Percentiles rank a stretch among this genome's conserved stretches.
These are phyloP conservation scores for Escovopsis sp. DNA, from an alignment of 2,329 filamentous ascomycete genomes.

Conservation along the genomic window DNA sequence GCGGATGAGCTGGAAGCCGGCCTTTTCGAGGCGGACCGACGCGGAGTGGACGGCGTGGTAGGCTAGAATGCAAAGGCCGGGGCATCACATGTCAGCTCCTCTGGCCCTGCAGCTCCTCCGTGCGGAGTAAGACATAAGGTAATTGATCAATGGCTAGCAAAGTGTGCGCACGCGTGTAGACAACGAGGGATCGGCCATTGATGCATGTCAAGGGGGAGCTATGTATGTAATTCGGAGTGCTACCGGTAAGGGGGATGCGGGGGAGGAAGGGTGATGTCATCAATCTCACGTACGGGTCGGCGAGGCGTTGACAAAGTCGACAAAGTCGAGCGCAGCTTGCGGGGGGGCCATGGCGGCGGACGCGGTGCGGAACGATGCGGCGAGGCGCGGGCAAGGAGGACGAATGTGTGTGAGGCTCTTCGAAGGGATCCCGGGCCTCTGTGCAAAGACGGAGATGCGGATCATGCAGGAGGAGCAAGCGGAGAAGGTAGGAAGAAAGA, in stretches of 20 bases:
- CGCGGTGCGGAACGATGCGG: slow-evolving; percentile 10
- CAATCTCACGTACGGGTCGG: slow-evolving; percentile 58
- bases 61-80: slow-evolving; percentile 37
- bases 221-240: too few relatives aligned
- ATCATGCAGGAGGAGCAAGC: slow-evolving; percentile 7
- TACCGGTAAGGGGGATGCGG: too few relatives aligned
- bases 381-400: too few relatives aligned
- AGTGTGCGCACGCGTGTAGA: too few relatives aligned
- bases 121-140: too few relatives aligned
- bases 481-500: too few relatives aligned
- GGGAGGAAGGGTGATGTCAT: neutral
- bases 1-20: slow-evolving; percentile 77
- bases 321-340: slow-evolving; percentile 60
- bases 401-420: too few relatives aligned
- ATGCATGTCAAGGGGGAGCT: neutral
- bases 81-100: slow-evolving; percentile 10
- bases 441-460: neutral
- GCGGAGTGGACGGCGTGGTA: slow-evolving; percentile 85
- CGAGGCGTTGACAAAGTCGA: slow-evolving; percentile 87
- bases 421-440: too few relatives aligned
- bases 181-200: too few relatives aligned
- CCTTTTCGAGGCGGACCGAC: slow-evolving; percentile 59
- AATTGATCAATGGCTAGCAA: too few relatives aligned
- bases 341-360: slow-evolving; percentile 34
- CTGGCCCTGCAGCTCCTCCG: too few relatives aligned